Evolutionary conservation across 2,329 filamentous ascomycete genomes (phyloP), one percentile per base, ranked within the genome.

Genomic region (Botrytis cinerea): DNA sequence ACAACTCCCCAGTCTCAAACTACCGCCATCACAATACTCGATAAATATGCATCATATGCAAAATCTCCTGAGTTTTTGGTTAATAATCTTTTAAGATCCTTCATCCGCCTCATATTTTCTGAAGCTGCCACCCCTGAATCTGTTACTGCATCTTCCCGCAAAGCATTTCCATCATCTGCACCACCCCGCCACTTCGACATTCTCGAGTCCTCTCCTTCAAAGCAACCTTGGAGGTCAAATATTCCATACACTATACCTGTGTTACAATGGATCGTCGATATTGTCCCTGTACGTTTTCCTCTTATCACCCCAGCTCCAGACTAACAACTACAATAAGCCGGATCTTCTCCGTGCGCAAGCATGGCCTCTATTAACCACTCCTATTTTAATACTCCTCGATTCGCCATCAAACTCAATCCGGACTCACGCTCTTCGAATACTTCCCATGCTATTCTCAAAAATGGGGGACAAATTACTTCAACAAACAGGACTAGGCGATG

Each of bases 311-410:
- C 48, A 10, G 57, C 5, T 67, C 46, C 14, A 68, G 45, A 38
- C 70, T 72, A 68, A 72, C 63, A 22, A 4, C 9, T 1, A 20
- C n/a, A 22, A 7, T 35, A 63, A 68, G 63, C 1, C 28, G 8
- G 38, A 48, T 16, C 35, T 74, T 48, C 72, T 71, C 40, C 73
- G 48, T 16, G 82, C 86, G 75, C 80, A 84, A 18, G 83, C 90
- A 77, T 95, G 92, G 91, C 89, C 89, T 4, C 83, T 93, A 12
- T 88, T 92, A 74, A 87, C 91, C 2, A 93, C 93, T 1, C 89
- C 91, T 0, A 83, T 95, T 5, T 84, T 95, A 8, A 88, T 89
- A 0, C 85, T 95, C 7, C 82, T 90, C 43, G 92, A 95, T 79
- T 91, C 93, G 77, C 84, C 84, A 0, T 75, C 80, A 3, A 83